These are phyloP conservation scores for Cicer bijugum DNA, from an alignment of 306 rosid species.

Conservation along the genomic window DNA sequence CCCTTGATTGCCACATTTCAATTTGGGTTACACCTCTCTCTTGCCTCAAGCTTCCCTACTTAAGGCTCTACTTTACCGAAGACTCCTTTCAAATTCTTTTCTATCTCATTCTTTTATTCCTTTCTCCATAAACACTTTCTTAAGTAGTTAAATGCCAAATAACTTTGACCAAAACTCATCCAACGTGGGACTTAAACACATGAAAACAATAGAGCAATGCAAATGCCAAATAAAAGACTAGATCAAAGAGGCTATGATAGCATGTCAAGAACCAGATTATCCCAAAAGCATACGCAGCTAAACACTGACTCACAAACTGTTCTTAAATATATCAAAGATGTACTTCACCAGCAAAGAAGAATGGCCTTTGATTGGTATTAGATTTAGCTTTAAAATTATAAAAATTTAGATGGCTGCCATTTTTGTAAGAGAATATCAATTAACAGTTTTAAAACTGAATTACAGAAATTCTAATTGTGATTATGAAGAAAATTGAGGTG, in stretches of 20 bases:
- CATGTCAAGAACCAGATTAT: constrained; percentile 33
- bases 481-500: constrained; percentile 32
- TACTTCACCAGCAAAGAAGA: constrained; percentile 9
- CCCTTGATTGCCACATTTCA: background rate
- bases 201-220: background rate
- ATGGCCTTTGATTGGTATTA: constrained; percentile 31
- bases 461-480: constrained; percentile 28
- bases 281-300: constrained; percentile 25
- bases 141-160: too few relatives aligned
- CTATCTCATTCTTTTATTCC: background rate
- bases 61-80: background rate
- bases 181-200: background rate
- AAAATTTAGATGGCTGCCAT: constrained; percentile 20
- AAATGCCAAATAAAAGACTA: constrained; percentile 11
- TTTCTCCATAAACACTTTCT: background rate
- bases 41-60: background rate
- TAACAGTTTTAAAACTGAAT: constrained; percentile 23
- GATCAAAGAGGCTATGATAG: constrained; percentile 12
- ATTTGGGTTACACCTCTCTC: background rate
- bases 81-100: background rate
- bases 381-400: constrained; percentile 34
- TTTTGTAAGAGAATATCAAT: constrained; percentile 17
- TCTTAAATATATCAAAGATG: constrained; percentile 14
- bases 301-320: background rate
- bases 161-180: background rate